Evolutionary conservation across 352 stramenopile genomes (phyloP).

Genomic region (Phytophthora pseudosyringae): DNA sequence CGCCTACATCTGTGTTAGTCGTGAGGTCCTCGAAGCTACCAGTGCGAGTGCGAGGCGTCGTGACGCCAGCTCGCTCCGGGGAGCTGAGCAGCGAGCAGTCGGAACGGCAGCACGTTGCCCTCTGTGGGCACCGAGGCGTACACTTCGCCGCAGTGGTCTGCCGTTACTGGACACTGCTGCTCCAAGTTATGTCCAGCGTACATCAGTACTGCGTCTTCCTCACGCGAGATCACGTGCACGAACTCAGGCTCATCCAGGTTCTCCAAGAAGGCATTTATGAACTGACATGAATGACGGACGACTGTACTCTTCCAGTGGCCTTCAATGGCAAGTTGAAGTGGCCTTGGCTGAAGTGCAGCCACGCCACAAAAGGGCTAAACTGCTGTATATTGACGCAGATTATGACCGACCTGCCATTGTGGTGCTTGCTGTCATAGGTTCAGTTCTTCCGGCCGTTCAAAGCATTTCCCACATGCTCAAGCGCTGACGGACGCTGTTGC

Average conservation of each 20-base stretch:
- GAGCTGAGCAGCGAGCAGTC: slow-evolving; percentile 10
- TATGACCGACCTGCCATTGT: too few relatives aligned
- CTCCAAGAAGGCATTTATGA: slow-evolving; percentile 41
- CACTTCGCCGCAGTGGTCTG: slow-evolving; percentile 18
- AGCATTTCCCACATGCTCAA: neutral
- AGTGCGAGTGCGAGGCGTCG: slow-evolving; percentile 5
- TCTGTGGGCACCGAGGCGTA: slow-evolving; percentile 31
- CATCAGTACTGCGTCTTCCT: slow-evolving; percentile 54
- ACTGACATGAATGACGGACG: too few relatives aligned
- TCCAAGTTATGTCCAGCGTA: slow-evolving; percentile 38
- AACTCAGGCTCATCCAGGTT: slow-evolving; percentile 92
- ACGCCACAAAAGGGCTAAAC: too few relatives aligned
- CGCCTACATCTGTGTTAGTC: slow-evolving; percentile 4
- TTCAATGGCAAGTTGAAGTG: too few relatives aligned
- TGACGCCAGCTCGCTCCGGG: slow-evolving; percentile 8
- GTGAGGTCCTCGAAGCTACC: slow-evolving; percentile 22
- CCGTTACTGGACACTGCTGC: slow-evolving; percentile 13
- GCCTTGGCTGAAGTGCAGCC: too few relatives aligned
- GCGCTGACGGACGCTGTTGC: neutral
- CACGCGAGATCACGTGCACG: slow-evolving; percentile 73
- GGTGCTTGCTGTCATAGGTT: too few relatives aligned
- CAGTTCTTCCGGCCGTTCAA: too few relatives aligned
- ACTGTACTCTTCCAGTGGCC: too few relatives aligned
- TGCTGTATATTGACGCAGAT: too few relatives aligned
- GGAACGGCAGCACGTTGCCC: slow-evolving; percentile 7